Conservation (phyloP, 2,329 filamentous ascomycete species). For the Xylaria sp. region DNA sequence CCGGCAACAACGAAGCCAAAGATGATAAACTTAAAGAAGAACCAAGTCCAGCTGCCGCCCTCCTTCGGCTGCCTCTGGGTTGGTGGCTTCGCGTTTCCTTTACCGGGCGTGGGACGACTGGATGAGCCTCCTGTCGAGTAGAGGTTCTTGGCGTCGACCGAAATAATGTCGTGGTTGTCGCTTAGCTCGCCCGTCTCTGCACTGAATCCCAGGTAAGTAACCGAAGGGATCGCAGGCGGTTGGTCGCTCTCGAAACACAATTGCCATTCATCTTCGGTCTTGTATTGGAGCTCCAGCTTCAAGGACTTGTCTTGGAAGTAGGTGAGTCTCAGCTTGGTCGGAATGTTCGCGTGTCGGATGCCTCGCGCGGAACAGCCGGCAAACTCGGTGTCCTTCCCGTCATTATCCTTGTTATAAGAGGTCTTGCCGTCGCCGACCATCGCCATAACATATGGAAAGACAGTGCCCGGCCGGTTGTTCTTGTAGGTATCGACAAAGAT, state of each 20-base stretch:
- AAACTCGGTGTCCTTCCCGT: slow-evolving; percentile 90
- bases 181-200: slow-evolving; percentile 94
- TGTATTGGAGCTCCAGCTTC: slow-evolving; percentile 92
- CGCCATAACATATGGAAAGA: slow-evolving; percentile 98
- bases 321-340: slow-evolving; percentile 85
- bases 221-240: slow-evolving; percentile 75
- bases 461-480: slow-evolving; percentile 93
- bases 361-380: slow-evolving; percentile 94
- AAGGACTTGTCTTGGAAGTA: slow-evolving; percentile 97
- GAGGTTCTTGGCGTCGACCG: slow-evolving; percentile 82
- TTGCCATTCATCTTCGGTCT: slow-evolving; percentile 84
- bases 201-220: slow-evolving; percentile 75
- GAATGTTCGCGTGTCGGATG: slow-evolving; percentile 75
- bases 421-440: slow-evolving; percentile 95
- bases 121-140: slow-evolving; percentile 66
- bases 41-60: slow-evolving; percentile 61
- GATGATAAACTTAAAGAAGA: slow-evolving; percentile 79
- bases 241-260: slow-evolving; percentile 79
- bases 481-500: slow-evolving; percentile 99
- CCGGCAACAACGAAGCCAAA: slow-evolving; percentile 72
- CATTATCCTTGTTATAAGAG: slow-evolving; percentile 87
- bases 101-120: slow-evolving; percentile 43
- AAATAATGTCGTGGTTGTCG: slow-evolving; percentile 97
- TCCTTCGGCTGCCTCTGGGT: slow-evolving; percentile 47
- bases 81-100: slow-evolving; percentile 42